Conservation (phyloP, 345 rosid genomes). For the Eucalyptus brandiana region DNA sequence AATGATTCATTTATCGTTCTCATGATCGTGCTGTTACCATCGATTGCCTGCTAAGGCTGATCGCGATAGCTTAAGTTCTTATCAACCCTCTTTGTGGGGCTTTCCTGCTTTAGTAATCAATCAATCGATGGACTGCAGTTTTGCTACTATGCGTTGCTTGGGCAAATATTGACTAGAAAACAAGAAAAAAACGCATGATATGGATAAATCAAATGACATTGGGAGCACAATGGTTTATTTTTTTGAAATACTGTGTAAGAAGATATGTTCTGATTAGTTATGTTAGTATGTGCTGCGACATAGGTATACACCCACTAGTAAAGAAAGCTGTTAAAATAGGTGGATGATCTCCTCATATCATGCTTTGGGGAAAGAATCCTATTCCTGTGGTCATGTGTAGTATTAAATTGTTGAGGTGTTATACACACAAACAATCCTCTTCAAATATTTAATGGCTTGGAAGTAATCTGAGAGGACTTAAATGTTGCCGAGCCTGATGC, state of each 20-base stretch:
- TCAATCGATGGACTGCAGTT: background rate
- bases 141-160: background rate
- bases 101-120: background rate
- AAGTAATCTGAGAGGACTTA: background rate
- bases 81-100: background rate
- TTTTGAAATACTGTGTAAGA: background rate
- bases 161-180: background rate
- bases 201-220: background rate
- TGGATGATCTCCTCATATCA: background rate
- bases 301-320: background rate
- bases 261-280: background rate
- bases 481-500: background rate
- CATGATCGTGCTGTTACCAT: background rate
- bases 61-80: background rate
- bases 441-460: background rate
- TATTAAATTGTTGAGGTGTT: background rate
- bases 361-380: background rate
- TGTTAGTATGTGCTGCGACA: background rate
- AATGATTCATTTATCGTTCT: background rate
- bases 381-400: background rate
- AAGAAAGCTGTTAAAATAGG: background rate
- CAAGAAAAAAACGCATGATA: background rate
- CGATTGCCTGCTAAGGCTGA: background rate
- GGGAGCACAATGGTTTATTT: background rate
- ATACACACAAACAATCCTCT: background rate